Conservation (phyloP, 768 basidiomycete species). For the Russula sp. region DNA sequence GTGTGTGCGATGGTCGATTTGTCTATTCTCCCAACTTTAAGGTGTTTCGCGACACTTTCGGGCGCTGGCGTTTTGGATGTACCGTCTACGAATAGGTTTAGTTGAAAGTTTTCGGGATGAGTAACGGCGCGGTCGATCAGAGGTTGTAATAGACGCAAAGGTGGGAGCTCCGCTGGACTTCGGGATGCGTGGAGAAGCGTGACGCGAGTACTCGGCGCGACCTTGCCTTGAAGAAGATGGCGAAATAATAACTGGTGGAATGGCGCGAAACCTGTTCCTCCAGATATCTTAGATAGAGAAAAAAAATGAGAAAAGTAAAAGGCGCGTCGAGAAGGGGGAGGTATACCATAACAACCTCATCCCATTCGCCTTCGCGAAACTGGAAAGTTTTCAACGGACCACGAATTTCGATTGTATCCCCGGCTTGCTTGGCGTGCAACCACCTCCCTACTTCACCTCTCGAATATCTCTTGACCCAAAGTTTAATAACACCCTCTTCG, state of each 20-base stretch:
- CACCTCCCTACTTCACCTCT: conserved; percentile 80
- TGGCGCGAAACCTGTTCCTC: conserved; percentile 84
- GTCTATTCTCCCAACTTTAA: conserved; percentile 55
- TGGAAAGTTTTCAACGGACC: conserved; percentile 71
- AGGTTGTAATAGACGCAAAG: conserved; percentile 55
- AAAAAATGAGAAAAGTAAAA: conserved; percentile 10
- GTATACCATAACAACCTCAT: conserved; percentile 73
- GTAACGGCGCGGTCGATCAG: conserved; percentile 47
- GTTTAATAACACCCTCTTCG: conserved; percentile 61
- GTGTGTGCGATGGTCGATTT: conserved; percentile 47
- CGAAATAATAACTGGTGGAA: conserved; percentile 74
- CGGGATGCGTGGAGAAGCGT: conserved; percentile 72
- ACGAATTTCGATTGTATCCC: conserved; percentile 70
- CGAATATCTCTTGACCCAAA: conserved; percentile 81
- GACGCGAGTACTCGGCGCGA: conserved; percentile 47
- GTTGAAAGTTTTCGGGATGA: conserved; percentile 53
- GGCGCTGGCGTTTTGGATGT: conserved; percentile 28
- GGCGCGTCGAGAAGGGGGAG: not conserved
- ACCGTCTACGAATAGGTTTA: conserved; percentile 63
- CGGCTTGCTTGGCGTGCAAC: conserved; percentile 67
- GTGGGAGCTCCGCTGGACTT: conserved; percentile 62
- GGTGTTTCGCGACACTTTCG: conserved; percentile 24
- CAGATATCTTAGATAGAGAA: conserved; percentile 59
- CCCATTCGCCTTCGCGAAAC: conserved; percentile 59
- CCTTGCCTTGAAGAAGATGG: conserved; percentile 41